These are phyloP conservation scores for Parachaetomium inaequale DNA, from an alignment of 495 filamentous ascomycete genomes.

Conservation along the genomic window DNA sequence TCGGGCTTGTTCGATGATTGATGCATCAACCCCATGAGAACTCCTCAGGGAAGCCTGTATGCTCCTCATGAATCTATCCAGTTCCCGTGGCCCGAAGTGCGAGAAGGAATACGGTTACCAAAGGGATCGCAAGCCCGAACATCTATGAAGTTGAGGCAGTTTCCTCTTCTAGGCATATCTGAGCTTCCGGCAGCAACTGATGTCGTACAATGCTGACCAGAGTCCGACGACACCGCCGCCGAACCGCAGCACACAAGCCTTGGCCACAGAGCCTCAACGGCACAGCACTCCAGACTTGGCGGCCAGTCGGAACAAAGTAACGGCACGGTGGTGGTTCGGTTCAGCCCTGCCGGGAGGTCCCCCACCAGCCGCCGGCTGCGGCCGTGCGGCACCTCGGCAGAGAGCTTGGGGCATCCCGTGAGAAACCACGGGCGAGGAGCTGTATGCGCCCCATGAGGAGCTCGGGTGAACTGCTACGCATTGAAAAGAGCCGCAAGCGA, in stretches of 20 bases:
- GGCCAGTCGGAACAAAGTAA: not conserved
- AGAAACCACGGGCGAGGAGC: not conserved
- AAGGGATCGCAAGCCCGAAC: too few relatives aligned
- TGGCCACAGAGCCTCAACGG: conserved; percentile 3
- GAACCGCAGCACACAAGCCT: too few relatives aligned
- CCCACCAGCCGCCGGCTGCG: not conserved
- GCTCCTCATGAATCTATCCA: too few relatives aligned
- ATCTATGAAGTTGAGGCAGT: too few relatives aligned
- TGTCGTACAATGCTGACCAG: too few relatives aligned
- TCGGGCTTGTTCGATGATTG: too few relatives aligned
- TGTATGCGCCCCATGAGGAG: not conserved
- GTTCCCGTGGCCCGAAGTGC: too few relatives aligned
- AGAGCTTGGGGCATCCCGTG: not conserved
- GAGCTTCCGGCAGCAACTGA: not conserved
- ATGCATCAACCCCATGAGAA: too few relatives aligned
- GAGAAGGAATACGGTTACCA: too few relatives aligned
- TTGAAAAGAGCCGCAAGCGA: not conserved
- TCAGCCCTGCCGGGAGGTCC: conserved; percentile 8
- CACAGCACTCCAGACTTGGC: not conserved
- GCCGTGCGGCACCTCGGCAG: not conserved
- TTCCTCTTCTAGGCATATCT: not conserved
- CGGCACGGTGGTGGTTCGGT: not conserved
- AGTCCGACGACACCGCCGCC: too few relatives aligned
- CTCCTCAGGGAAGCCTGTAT: too few relatives aligned
- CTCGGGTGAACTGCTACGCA: not conserved